These are phyloP conservation scores for Beta macrorhiza DNA, from an alignment of 179 eudicot species.

Conservation along the genomic window DNA sequence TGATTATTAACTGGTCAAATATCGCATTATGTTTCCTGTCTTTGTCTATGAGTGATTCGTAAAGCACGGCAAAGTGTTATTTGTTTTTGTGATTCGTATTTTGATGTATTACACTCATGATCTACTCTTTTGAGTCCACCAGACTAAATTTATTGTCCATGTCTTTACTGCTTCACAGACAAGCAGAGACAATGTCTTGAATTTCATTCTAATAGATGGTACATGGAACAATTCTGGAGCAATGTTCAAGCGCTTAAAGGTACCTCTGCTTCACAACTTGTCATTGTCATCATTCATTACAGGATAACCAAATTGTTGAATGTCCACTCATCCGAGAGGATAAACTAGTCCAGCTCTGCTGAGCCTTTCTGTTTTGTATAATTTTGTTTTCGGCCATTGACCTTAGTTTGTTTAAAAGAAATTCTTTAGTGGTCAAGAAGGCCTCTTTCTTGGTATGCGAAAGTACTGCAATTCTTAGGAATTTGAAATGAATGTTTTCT, in stretches of 20 bases:
- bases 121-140: constrained; percentile 17
- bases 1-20: background rate
- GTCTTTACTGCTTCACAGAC: constrained; percentile 41
- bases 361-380: background rate
- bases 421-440: no score
- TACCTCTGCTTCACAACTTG: constrained; percentile 21
- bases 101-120: background rate
- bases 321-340: background rate
- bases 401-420: background rate
- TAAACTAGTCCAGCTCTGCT: background rate
- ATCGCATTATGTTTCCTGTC: background rate
- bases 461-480: no score
- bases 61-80: background rate
- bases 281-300: background rate
- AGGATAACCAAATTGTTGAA: background rate
- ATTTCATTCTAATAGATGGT: constrained; percentile 87
- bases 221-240: constrained; percentile 96
- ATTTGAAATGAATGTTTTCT: no score
- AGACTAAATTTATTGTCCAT: constrained; percentile 19
- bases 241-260: constrained; percentile 93
- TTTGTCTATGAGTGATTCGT: background rate
- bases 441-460: no score
- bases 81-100: background rate
- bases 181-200: constrained; percentile 38
- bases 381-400: background rate